Conservation (phyloP, 768 basidiomycete genomes). For the Kwoniella sp. region DNA sequence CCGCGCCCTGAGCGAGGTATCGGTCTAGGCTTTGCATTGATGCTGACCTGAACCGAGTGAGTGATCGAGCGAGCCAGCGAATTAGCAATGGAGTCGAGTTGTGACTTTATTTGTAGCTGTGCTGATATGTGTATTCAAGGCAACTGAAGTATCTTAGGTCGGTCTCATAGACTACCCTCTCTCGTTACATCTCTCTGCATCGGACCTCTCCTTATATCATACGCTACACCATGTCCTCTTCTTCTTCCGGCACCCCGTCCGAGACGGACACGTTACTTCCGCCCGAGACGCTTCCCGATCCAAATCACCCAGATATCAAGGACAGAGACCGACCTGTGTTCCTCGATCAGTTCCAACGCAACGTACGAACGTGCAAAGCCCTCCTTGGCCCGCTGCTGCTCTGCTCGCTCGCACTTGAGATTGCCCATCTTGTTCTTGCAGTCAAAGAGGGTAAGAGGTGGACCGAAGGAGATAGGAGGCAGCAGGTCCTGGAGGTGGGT, state of each 20-base stretch:
- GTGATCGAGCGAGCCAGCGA: background rate
- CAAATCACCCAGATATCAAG: background rate
- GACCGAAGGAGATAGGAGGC: background rate
- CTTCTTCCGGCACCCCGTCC: constrained; percentile 7
- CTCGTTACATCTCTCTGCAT: background rate
- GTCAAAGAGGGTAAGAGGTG: background rate
- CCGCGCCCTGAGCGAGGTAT: background rate
- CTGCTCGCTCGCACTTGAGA: constrained; percentile 19
- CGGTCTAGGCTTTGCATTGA: background rate
- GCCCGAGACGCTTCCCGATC: background rate
- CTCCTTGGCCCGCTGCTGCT: constrained; percentile 20
- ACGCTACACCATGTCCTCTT: background rate
- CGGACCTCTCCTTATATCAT: background rate
- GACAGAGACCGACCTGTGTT: constrained; percentile 30
- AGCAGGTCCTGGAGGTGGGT: background rate
- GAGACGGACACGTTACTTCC: constrained; percentile 28
- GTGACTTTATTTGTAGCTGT: too few species aligned
- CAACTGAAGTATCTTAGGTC: too few species aligned
- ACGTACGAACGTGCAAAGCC: constrained; percentile 23
- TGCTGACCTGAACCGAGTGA: too few species aligned
- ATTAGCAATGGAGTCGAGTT: too few species aligned
- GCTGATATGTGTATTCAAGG: too few species aligned
- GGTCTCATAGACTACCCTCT: too few species aligned
- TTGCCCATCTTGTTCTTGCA: constrained; percentile 1
- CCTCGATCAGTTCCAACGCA: constrained; percentile 27